Percentiles rank a stretch among this genome's conserved stretches.
Evolutionary conservation across 2,329 filamentous ascomycete species (phyloP).

Genomic region (Paraphoma chrysanthemicola): DNA sequence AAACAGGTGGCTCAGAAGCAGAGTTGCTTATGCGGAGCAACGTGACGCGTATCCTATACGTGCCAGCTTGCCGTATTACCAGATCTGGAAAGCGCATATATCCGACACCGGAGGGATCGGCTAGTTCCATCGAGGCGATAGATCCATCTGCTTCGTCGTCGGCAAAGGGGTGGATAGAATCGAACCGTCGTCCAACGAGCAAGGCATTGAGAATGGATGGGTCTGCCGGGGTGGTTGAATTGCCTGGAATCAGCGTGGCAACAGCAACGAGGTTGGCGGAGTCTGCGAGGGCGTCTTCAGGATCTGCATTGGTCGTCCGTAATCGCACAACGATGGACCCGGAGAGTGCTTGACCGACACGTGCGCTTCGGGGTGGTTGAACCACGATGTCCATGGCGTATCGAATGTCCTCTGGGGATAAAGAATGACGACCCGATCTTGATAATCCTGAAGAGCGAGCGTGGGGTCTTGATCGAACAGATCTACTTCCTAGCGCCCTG

Average conservation of each 20-base stretch:
- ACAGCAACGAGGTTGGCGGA: conserved; percentile 44
- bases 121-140: conserved; percentile 46
- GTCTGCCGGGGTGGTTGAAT: conserved; percentile 35
- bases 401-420: conserved; percentile 37
- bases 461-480: conserved; percentile 39
- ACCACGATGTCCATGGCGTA: conserved; percentile 50
- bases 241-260: conserved; percentile 40
- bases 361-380: conserved; percentile 44
- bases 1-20: conserved; percentile 32
- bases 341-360: conserved; percentile 38
- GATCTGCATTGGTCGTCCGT: conserved; percentile 37
- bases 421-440: conserved; percentile 30
- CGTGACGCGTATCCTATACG: conserved; percentile 47
- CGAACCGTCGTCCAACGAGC: conserved; percentile 40
- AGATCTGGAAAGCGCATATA: conserved; percentile 49
- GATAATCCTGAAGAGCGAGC: conserved; percentile 29
- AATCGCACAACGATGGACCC: conserved; percentile 44
- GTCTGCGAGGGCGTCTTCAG: conserved; percentile 41
- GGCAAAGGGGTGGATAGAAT: conserved; percentile 45
- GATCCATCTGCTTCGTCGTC: conserved; percentile 46
- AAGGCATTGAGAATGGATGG: conserved; percentile 37
- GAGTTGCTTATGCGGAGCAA: conserved; percentile 42
- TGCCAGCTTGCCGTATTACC: conserved; percentile 44
- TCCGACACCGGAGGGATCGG: conserved; percentile 43
- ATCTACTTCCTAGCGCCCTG: conserved; percentile 39